These are phyloP conservation scores for Sphaceloma murrayae DNA, from an alignment of 2,329 filamentous ascomycete species.

Conservation along the genomic window DNA sequence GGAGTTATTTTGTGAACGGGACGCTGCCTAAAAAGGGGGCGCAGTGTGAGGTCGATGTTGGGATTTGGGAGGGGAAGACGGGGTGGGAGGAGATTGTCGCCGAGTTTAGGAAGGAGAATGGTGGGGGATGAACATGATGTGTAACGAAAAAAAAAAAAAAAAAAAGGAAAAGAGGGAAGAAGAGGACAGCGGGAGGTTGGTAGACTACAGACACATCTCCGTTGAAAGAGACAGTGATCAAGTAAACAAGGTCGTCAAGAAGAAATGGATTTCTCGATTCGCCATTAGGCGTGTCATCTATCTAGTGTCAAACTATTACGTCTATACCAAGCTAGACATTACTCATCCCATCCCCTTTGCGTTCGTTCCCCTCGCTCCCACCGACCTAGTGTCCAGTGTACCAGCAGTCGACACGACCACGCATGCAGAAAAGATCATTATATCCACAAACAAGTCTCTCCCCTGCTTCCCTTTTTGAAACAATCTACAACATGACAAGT, in stretches of 20 bases:
- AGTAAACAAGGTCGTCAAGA: too few relatives aligned
- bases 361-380: not conserved
- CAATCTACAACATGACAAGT: slow-evolving; percentile 6
- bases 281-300: slow-evolving; percentile 3
- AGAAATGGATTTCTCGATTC: not conserved
- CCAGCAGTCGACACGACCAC: not conserved
- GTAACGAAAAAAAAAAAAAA: too few relatives aligned
- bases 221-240: too few relatives aligned
- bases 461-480: too few relatives aligned
- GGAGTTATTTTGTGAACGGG: slow-evolving; percentile 1
- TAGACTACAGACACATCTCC: not conserved
- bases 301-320: slow-evolving; percentile 20
- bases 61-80: slow-evolving; percentile 21
- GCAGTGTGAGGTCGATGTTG: slow-evolving; percentile 18
- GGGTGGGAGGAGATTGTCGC: slow-evolving; percentile 22
- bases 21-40: slow-evolving; percentile 12
- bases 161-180: too few relatives aligned
- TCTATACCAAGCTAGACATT: slow-evolving; percentile 16
- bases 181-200: too few relatives aligned
- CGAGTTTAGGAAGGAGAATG: too few relatives aligned
- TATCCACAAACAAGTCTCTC: too few relatives aligned
- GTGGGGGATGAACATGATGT: too few relatives aligned
- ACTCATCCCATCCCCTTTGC: slow-evolving; percentile 1
- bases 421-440: not conserved
- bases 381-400: not conserved